A percentile compares a stretch with the other conserved stretches of the same genome.
These are phyloP conservation scores for Talaromyces sp. DNA, from an alignment of 2,329 filamentous ascomycete genomes.

Conservation along the genomic window DNA sequence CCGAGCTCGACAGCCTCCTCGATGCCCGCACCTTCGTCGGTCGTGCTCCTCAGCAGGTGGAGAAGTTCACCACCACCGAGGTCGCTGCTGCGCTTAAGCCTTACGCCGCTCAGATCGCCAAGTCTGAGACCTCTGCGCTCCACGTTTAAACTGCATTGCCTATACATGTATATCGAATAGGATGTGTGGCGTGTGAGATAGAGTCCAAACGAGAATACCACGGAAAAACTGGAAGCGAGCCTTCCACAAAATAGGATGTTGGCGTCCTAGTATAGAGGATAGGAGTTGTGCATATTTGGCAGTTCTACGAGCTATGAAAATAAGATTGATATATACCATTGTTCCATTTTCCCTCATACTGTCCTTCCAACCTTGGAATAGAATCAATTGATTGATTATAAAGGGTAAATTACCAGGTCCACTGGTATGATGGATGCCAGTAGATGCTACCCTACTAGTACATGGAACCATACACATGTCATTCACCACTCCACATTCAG, in stretches of 20 bases:
- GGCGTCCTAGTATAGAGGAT: constrained; percentile 15
- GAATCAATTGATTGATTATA: not conserved
- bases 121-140: constrained; percentile 43
- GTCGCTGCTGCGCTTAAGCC: constrained; percentile 52
- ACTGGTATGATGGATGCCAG: too few species aligned
- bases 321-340: constrained; percentile 12
- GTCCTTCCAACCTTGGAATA: not conserved
- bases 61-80: constrained; percentile 55
- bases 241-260: not conserved
- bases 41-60: constrained; percentile 57
- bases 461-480: too few species aligned
- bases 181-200: not conserved
- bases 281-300: constrained; percentile 20
- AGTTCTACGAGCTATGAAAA: constrained; percentile 21
- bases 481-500: too few species aligned
- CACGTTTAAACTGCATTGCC: constrained; percentile 36
- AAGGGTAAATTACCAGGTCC: too few species aligned
- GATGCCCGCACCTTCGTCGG: constrained; percentile 65
- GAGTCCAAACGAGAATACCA: not conserved
- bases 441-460: too few species aligned
- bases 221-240: not conserved
- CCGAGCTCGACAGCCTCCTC: constrained; percentile 69
- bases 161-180: constrained; percentile 3
- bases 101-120: constrained; percentile 45
- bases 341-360: not conserved